Conservation (phyloP, 176 grass and related monocot species). For the Avena eriantha region DNA sequence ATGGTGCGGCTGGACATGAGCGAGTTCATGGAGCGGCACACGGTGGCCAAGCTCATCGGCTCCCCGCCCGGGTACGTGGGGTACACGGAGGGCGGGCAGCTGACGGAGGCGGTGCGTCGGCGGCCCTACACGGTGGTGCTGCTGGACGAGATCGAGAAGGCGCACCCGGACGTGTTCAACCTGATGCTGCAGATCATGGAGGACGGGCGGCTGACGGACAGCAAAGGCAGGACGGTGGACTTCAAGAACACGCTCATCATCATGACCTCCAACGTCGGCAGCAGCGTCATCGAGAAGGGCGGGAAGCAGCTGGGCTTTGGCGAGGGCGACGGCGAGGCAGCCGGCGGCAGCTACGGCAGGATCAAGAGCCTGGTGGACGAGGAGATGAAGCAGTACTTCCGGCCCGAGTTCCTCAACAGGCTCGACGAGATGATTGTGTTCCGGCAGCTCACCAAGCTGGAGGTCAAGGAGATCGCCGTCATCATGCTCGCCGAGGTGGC, state of each 20-base stretch:
- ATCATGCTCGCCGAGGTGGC: conserved; percentile 86
- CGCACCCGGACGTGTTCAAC: conserved; percentile 92
- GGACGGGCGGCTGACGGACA: conserved; percentile 88
- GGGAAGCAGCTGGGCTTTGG: conserved; percentile 82
- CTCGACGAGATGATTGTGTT: conserved; percentile 94
- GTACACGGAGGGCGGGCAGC: conserved; percentile 91
- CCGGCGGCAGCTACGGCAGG: conserved; percentile 82
- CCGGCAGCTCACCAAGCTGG: conserved; percentile 82
- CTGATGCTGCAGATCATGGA: conserved; percentile 98
- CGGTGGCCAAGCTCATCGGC: conserved; percentile 87
- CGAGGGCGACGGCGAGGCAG: conserved; percentile 51
- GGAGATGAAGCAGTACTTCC: conserved; percentile 96
- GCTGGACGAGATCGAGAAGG: conserved; percentile 90
- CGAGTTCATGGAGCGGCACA: conserved; percentile 95
- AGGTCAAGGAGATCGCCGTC: conserved; percentile 85
- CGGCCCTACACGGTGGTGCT: conserved; percentile 84
- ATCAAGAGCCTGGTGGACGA: conserved; percentile 86
- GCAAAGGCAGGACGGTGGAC: conserved; percentile 86
- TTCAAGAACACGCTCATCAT: conserved; percentile 96
- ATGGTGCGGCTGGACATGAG: conserved; percentile 97
- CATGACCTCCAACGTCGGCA: conserved; percentile 95
- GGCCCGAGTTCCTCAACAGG: conserved; percentile 84
- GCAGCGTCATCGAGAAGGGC: conserved; percentile 93
- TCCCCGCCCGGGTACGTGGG: conserved; percentile 93
- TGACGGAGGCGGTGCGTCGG: conserved; percentile 88